Conservation (phyloP, 1,284 basidiomycete species). For the Rhodotorula mucilaginosa region DNA sequence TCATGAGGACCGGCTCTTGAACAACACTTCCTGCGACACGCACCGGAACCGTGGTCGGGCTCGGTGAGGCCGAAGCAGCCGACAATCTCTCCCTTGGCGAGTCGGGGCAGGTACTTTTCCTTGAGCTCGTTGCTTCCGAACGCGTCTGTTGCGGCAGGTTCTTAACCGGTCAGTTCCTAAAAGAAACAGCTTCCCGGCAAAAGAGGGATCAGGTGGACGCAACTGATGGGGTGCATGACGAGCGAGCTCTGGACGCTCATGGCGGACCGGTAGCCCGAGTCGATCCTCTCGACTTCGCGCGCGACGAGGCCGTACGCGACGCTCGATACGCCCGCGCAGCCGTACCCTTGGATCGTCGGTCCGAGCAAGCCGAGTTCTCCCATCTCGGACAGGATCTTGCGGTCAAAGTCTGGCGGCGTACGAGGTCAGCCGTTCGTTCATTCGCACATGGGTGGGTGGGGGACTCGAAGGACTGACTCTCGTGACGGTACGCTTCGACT, state of each 20-base stretch:
- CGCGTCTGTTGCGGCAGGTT: conserved; percentile 54
- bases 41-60: conserved; percentile 75
- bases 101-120: conserved; percentile 79
- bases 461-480: conserved; percentile 56
- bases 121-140: conserved; percentile 89
- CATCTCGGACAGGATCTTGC: conserved; percentile 78
- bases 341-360: conserved; percentile 88
- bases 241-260: conserved; percentile 93
- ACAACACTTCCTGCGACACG: background rate
- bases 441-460: background rate
- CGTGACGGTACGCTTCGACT: conserved; percentile 79
- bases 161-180: background rate
- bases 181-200: too few relatives aligned
- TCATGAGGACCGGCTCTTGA: too few relatives aligned
- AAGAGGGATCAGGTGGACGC: background rate
- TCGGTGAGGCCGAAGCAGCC: conserved; percentile 96
- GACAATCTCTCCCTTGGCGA: conserved; percentile 82
- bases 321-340: conserved; percentile 71
- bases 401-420: conserved; percentile 66
- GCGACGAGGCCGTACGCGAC: conserved; percentile 86
- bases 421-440: background rate
- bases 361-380: conserved; percentile 88
- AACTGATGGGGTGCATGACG: conserved; percentile 91
- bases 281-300: conserved; percentile 87
- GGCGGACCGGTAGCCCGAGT: conserved; percentile 94